A percentile compares a stretch with the other conserved stretches of the same genome.
Evolutionary conservation across 2,329 filamentous ascomycete species (phyloP).

Genomic region (Sclerotiophoma versabilis): DNA sequence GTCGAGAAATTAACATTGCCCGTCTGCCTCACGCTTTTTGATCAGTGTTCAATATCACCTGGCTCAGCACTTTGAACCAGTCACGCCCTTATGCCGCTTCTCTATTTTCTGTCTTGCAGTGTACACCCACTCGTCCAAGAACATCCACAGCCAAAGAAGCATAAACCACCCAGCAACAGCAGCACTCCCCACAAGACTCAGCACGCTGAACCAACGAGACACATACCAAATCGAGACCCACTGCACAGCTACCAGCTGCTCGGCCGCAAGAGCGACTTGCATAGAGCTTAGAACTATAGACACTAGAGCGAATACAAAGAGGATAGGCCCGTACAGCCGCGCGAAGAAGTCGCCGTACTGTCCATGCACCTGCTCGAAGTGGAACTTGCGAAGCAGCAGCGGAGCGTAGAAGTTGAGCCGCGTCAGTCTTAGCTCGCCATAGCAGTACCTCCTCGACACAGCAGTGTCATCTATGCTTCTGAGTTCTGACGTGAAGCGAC

Average conservation of each 20-base stretch:
- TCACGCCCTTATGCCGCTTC: not conserved
- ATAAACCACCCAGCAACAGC: constrained; percentile 25
- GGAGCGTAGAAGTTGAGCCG: constrained; percentile 55
- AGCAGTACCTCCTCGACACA: constrained; percentile 52
- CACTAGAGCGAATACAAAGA: constrained; percentile 29
- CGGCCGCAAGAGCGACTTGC: constrained; percentile 28
- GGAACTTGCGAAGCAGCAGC: constrained; percentile 35
- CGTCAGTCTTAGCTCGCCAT: constrained; percentile 55
- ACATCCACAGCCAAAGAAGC: constrained; percentile 30
- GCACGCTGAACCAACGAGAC: constrained; percentile 29
- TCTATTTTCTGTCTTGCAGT: constrained; percentile 18
- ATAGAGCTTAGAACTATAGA: constrained; percentile 30
- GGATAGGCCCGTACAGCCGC: constrained; percentile 24
- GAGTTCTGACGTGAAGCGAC: constrained; percentile 17
- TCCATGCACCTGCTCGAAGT: constrained; percentile 33
- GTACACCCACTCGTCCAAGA: constrained; percentile 30
- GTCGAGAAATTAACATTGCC: no score
- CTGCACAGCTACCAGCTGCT: constrained; percentile 9
- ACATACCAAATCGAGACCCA: constrained; percentile 18
- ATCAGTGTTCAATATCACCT: no score
- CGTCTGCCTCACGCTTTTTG: no score
- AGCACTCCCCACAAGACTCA: constrained; percentile 22
- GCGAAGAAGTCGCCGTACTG: constrained; percentile 44
- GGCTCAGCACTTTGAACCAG: not conserved
- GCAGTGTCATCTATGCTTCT: constrained; percentile 35